These are phyloP conservation scores for Bryoerythrophyllum caledonicum DNA, from an alignment of 225 moss, liverwort and hornwort species.

Conservation along the genomic window DNA sequence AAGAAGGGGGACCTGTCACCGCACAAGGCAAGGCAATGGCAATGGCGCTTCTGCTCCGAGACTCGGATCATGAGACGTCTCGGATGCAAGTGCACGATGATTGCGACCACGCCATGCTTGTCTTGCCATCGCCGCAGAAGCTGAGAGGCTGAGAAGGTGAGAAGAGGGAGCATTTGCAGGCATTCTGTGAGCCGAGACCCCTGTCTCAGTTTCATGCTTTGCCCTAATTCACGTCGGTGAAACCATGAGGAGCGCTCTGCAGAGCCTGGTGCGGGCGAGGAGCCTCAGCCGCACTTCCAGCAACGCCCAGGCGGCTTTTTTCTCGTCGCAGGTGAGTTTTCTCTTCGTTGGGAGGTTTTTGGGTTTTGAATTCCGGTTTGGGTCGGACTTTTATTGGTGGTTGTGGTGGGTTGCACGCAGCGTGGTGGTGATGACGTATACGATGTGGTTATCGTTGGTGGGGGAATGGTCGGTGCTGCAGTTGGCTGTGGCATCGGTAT, in stretches of 20 bases:
- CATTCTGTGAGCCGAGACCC: neutral
- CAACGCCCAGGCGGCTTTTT: conserved; percentile 7
- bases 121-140: neutral
- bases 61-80: neutral
- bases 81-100: neutral
- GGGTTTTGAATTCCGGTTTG: neutral
- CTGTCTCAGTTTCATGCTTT: neutral
- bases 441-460: conserved; percentile 93
- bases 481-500: conserved; percentile 89
- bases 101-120: neutral
- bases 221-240: conserved; percentile 15
- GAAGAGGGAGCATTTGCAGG: neutral
- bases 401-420: conserved; percentile 23
- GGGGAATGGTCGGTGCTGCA: conserved; percentile 97
- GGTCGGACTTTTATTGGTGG: neutral
- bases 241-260: conserved; percentile 44
- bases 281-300: conserved; percentile 14
- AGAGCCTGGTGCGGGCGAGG: conserved; percentile 18
- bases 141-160: neutral
- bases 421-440: conserved; percentile 41
- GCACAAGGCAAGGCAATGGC: neutral
- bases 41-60: neutral
- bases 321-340: conserved; percentile 32
- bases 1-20: neutral
- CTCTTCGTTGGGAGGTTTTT: neutral